These are phyloP conservation scores for Aspergillus sp. DNA, from an alignment of 2,329 filamentous ascomycete species.

Conservation along the genomic window DNA sequence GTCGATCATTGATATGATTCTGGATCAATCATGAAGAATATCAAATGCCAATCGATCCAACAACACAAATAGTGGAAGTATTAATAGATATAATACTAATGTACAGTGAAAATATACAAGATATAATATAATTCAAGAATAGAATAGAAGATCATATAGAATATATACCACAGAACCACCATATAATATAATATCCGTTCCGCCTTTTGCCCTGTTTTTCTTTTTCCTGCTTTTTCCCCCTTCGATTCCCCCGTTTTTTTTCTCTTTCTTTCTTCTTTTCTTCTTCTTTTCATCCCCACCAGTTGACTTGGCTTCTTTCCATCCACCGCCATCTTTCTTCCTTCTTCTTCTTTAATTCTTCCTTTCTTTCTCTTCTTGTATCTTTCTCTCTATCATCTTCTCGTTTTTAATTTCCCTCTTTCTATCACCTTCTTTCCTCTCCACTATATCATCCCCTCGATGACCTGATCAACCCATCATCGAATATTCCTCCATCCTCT, in stretches of 20 bases:
- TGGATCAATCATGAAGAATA: too few species aligned
- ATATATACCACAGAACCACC: background rate
- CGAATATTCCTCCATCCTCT: background rate
- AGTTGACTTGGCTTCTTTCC: slow-evolving; percentile 9
- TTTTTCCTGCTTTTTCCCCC: slow-evolving; percentile 11
- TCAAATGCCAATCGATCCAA: too few species aligned
- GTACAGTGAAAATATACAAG: background rate
- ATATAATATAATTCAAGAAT: background rate
- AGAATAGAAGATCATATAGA: background rate
- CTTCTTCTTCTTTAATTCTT: slow-evolving; percentile 2
- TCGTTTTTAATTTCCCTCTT: background rate
- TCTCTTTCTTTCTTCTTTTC: slow-evolving; percentile 12
- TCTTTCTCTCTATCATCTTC: background rate
- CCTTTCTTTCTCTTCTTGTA: slow-evolving; percentile 1
- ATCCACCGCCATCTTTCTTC: slow-evolving; percentile 18
- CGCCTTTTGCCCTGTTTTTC: slow-evolving; percentile 5
- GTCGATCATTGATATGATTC: too few species aligned
- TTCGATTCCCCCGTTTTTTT: slow-evolving; percentile 16
- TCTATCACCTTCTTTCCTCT: slow-evolving; percentile 1
- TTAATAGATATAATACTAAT: background rate
- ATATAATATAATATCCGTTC: background rate
- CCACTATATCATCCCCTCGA: slow-evolving; percentile 5
- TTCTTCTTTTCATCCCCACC: slow-evolving; percentile 8
- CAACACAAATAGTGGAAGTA: too few species aligned
- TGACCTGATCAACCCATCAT: background rate